Base-by-base conservation (phyloP, 2,329 filamentous ascomycete genomes). In the Cryphonectria japonica region DNA sequence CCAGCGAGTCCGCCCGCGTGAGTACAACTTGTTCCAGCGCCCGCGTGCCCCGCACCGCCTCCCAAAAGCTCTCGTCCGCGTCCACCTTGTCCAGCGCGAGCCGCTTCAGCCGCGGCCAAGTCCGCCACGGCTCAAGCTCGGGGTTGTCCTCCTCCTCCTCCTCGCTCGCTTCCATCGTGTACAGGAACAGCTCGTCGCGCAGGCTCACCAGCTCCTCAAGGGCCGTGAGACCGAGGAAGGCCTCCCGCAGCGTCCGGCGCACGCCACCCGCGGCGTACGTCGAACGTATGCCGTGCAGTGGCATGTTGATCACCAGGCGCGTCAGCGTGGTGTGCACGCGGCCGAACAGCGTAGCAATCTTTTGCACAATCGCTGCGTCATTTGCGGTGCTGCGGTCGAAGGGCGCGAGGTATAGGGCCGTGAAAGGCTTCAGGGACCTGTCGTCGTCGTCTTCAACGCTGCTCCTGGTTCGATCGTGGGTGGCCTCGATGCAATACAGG, bases 191-290 rank as follows among this genome's bases (percentile, higher is more conserved):
- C 72, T 86, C 85, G 66, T 86, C 84, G 9, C 79, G 80, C 29
- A 85, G 78, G 74, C 82, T 84, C 59, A 83, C 82, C 69, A 87
- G 84, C 73, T 86, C 84, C 70, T 87, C 82, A 11, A 87, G 77
- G 43, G 74, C 77, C 54, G 79, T 76, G 0, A 87, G 80, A 62
- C 79, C 76, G 73, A 78, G 75, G 69, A 87, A 85, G 0, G 83
- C 85, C n/a, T 83, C 79, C 14, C 81, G 80, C 9, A 87, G 79
- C 5, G 80, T 81, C 39, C 76, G 78, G 54, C 80, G 78, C 61
- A 83, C 78, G 70, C 76, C 76, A 76, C 82, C 75, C 70, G 82
- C 80, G 69, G 86, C 84, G 41, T 84, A 79, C 34, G 80, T 78
- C 1, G 80, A 80, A 39, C 82, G 80, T 22, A 85, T 76, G 67